Conservation (phyloP, 495 filamentous ascomycete species). For the Trichoderma virens region DNA sequence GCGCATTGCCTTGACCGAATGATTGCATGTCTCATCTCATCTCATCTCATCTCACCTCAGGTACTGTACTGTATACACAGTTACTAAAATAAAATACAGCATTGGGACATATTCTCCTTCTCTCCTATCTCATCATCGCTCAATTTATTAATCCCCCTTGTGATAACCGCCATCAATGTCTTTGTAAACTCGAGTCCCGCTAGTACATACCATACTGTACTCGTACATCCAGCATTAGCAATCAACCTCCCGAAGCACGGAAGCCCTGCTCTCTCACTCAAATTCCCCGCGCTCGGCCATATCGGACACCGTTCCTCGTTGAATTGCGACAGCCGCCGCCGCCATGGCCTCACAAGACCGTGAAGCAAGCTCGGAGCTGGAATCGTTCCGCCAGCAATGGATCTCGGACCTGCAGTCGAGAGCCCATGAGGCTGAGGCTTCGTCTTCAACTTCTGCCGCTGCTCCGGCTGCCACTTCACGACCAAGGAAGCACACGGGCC, state of each 20-base stretch:
- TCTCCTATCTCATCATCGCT: too few species aligned
- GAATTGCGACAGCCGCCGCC: background rate
- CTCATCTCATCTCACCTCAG: background rate
- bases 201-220: too few species aligned
- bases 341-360: background rate
- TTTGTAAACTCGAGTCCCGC: too few species aligned
- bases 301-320: background rate
- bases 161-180: too few species aligned
- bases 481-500: conserved; percentile 12
- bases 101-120: too few species aligned
- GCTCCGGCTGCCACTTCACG: conserved; percentile 15
- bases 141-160: too few species aligned
- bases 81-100: background rate
- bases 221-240: too few species aligned
- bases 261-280: too few species aligned
- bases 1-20: conserved; percentile 1
- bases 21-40: background rate
- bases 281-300: conserved; percentile 8
- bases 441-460: conserved; percentile 11
- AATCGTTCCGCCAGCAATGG: conserved; percentile 34
- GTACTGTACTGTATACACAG: too few species aligned
- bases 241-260: too few species aligned
- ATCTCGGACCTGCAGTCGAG: conserved; percentile 26
- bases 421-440: conserved; percentile 10
- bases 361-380: conserved; percentile 25